A percentile compares a stretch with the other conserved stretches of the same genome.
phyloP scores from a whole-genome alignment of 148 eudicot genomes.

The Rhododendron williamsianum region DNA sequence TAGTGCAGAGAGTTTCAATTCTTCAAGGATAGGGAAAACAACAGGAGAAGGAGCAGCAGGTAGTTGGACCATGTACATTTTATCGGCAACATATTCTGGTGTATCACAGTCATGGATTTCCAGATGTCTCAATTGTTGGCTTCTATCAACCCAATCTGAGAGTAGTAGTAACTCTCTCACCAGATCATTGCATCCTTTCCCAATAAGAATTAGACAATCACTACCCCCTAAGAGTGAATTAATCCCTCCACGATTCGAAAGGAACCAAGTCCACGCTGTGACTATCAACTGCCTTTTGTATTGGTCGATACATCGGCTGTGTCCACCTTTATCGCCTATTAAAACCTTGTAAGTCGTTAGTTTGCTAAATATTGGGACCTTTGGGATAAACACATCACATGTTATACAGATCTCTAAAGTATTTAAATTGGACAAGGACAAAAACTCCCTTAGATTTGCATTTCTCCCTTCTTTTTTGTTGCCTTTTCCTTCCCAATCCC shows the following conservation, averaged over 20 bases:
- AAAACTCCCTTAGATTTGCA: neutral
- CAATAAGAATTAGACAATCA: neutral
- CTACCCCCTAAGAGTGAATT: neutral
- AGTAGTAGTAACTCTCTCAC: neutral
- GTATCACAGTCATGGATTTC: neutral
- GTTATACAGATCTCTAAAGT: neutral
- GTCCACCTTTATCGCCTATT: neutral
- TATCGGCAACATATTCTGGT: conserved; percentile 4
- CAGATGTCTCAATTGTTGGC: neutral
- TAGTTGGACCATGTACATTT: neutral
- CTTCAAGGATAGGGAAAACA: conserved; percentile 7
- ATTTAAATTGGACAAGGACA: neutral
- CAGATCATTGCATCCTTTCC: neutral
- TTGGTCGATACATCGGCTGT: neutral
- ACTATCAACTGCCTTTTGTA: neutral
- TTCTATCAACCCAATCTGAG: conserved; percentile 10
- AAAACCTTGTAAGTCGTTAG: neutral
- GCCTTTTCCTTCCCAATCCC: conserved; percentile 15
- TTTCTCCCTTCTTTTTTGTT: neutral
- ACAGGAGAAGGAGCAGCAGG: no score
- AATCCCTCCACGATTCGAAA: neutral
- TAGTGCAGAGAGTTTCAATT: conserved; percentile 4
- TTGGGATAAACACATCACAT: neutral
- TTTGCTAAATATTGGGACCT: neutral
- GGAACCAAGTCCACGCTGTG: neutral